Conservation (phyloP, 2,329 filamentous ascomycete genomes). For the Hypoxylon sp. region DNA sequence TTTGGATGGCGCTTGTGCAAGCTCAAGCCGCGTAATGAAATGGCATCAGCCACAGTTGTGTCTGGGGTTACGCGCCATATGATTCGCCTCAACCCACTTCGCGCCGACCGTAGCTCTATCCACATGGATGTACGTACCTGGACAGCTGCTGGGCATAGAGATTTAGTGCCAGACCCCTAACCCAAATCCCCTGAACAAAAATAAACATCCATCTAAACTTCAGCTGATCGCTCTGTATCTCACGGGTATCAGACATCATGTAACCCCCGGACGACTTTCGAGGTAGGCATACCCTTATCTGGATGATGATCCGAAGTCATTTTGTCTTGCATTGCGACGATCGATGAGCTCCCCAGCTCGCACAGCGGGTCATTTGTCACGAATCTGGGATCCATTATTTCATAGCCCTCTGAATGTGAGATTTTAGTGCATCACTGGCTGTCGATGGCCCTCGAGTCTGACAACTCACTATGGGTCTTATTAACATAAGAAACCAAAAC, state of each 20-base stretch:
- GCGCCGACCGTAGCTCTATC: background rate
- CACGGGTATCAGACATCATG: background rate
- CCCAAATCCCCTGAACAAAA: conserved; percentile 1
- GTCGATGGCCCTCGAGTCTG: conserved; percentile 3
- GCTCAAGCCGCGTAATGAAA: conserved; percentile 28
- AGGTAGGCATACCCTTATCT: background rate
- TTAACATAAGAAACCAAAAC: conserved; percentile 26
- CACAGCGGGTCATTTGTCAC: background rate
- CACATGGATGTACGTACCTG: background rate
- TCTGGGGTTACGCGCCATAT: background rate
- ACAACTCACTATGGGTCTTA: conserved; percentile 19
- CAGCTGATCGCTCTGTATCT: background rate
- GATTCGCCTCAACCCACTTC: background rate
- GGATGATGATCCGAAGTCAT: background rate
- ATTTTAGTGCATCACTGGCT: conserved; percentile 28
- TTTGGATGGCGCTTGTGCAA: background rate
- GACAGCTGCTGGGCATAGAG: no score
- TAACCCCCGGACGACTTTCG: background rate
- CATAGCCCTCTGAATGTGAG: conserved; percentile 37
- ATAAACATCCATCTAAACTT: background rate
- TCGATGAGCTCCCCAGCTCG: background rate
- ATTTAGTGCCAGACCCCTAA: background rate
- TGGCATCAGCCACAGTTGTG: conserved; percentile 9
- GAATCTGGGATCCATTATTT: conserved; percentile 1
- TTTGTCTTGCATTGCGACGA: background rate